phyloP scores from a whole-genome alignment of 495 filamentous ascomycete species.

The Neurospora tetrasperma region DNA sequence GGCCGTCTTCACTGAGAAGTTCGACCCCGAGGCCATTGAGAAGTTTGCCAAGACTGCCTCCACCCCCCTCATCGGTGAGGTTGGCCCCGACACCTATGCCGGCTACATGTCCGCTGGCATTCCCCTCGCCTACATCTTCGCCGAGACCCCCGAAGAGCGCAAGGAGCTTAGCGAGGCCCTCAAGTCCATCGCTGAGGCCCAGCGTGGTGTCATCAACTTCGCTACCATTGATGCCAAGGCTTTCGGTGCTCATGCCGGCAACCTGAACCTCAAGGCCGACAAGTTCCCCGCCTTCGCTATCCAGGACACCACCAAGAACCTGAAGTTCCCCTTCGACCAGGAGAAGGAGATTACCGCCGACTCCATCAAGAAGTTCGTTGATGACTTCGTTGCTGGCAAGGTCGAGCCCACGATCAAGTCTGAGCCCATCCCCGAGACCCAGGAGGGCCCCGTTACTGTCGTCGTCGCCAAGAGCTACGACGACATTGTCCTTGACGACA shows the following conservation, averaged over 20 bases:
- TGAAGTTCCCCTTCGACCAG: conserved; percentile 93
- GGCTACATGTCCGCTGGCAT: conserved; percentile 93
- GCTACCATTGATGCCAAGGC: conserved; percentile 94
- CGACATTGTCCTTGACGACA: conserved; percentile 80
- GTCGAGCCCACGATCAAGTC: conserved; percentile 94
- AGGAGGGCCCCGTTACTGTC: conserved; percentile 81
- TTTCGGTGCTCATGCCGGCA: conserved; percentile 90
- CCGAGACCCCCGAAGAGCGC: conserved; percentile 85
- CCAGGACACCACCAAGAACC: conserved; percentile 90
- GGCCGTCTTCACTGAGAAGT: conserved; percentile 66
- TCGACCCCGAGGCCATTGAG: conserved; percentile 64
- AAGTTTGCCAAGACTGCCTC: conserved; percentile 76
- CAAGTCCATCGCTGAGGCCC: conserved; percentile 57
- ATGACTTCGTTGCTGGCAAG: conserved; percentile 81
- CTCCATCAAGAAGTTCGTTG: conserved; percentile 71
- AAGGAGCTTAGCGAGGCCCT: conserved; percentile 56
- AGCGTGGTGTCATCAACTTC: conserved; percentile 85
- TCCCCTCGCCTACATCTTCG: conserved; percentile 95
- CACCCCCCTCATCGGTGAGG: conserved; percentile 88
- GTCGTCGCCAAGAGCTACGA: conserved; percentile 94
- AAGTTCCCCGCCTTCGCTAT: conserved; percentile 97
- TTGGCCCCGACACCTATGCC: conserved; percentile 95
- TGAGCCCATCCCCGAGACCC: conserved; percentile 89
- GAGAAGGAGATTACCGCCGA: conserved; percentile 66
- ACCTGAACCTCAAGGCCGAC: conserved; percentile 93